phyloP scores from a whole-genome alignment of 2,329 filamentous ascomycete species.

The Aureobasidium vineae region DNA sequence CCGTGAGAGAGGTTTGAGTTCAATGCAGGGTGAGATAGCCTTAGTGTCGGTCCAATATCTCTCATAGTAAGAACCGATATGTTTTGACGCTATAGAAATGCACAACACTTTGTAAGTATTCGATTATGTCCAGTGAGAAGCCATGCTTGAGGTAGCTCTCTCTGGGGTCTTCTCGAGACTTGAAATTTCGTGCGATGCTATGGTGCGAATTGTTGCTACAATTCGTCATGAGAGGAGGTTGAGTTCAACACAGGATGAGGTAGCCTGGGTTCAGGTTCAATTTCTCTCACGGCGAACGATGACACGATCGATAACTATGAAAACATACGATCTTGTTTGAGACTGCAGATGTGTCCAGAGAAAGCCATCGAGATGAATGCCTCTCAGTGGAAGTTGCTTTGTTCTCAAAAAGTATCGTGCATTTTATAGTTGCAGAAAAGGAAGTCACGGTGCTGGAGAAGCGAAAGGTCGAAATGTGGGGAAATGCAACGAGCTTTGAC shows the following conservation, averaged over 20 bases:
- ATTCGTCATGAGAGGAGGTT: background rate
- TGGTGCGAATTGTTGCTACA: background rate
- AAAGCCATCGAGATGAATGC: background rate
- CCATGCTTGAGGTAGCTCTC: too few relatives aligned
- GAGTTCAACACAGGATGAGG: background rate
- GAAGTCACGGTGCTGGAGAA: background rate
- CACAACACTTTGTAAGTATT: background rate
- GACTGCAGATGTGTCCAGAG: background rate
- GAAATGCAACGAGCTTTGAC: slow-evolving; percentile 1
- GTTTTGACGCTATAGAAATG: background rate
- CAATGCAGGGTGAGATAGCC: background rate
- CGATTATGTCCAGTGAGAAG: too few relatives aligned
- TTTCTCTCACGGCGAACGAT: background rate
- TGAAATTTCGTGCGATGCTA: too few relatives aligned
- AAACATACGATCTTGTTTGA: background rate
- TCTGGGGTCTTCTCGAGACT: too few relatives aligned
- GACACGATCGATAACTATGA: background rate
- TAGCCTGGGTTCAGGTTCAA: background rate
- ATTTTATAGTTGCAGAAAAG: background rate
- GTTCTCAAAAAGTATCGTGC: background rate
- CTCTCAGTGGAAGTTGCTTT: background rate
- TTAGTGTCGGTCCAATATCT: background rate
- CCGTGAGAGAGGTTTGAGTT: background rate
- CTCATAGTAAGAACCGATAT: background rate
- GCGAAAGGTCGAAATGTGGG: slow-evolving; percentile 15